Base-by-base conservation (phyloP, 208 protist species). In the Trypanosoma conorhini region DNA sequence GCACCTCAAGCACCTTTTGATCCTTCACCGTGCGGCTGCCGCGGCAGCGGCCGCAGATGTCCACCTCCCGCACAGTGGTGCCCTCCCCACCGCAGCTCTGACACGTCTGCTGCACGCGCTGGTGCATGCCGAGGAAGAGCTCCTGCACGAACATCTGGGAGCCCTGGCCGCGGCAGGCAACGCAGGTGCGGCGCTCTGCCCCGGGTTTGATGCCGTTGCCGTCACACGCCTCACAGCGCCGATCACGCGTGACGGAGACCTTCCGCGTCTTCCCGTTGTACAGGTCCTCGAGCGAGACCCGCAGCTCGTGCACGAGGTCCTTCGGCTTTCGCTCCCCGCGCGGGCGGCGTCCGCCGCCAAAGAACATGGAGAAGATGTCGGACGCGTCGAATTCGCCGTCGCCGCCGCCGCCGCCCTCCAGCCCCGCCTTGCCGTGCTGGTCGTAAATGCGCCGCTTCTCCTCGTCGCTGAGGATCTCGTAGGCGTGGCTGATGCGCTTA, bases 391-490 rank as follows among this genome's bases (percentile, higher is more conserved):
- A 87, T 55, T 83, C 86, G 59, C 56, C 75, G 51, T 76, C 82
- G 35, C 72, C 85, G 26, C 79, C 80, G 19, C 80, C 88, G 63
- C 89, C 91, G 44, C 87, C 84, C 63, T 99, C 88, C 1, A 99
- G 81, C 26, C 97, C 97, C n/a, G 99, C 85, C 83, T 98, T 96
- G 52, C 98, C 99, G 80, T 98, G 95, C 67, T 94, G 79, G 77
- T 99, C 98, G 79, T 99, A 99, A 10, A 98, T 52, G 46, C 77
- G 57, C n/a, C 97, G 83, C 86, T 99, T 99, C 69, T 99, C 82
- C 24, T 74, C 42, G 65, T 99, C 97, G 55, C 74, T 92, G 30
- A 99, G 89, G 17, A 99, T 88, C 50, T 99, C 98, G 77, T 99
- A 99, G 35, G 98, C 98, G 50, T 97, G 81, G 70, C 86, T 92